These are phyloP conservation scores for Tilletiopsis washingtonensis DNA, from an alignment of 1,284 basidiomycete genomes.

Conservation along the genomic window DNA sequence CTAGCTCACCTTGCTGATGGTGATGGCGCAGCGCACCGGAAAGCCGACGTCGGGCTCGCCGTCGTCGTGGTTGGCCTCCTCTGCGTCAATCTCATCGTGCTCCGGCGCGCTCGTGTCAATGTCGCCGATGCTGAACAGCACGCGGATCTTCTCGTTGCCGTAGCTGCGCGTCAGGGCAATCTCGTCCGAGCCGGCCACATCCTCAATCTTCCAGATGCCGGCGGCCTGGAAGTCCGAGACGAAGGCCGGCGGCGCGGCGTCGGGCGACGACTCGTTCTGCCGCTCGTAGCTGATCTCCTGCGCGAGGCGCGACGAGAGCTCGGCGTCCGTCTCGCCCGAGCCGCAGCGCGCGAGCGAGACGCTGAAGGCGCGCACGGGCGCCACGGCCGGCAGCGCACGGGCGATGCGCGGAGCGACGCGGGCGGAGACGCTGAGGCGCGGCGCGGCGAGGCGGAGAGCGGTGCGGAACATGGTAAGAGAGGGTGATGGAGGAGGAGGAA, in stretches of 20 bases:
- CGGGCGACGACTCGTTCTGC: slow-evolving; percentile 51
- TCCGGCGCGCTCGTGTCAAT: slow-evolving; percentile 30
- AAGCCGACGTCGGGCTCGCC: slow-evolving; percentile 44
- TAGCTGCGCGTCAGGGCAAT: slow-evolving; percentile 72
- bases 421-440: no score
- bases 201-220: slow-evolving; percentile 72
- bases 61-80: slow-evolving; percentile 36
- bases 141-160: slow-evolving; percentile 65
- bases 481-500: no score
- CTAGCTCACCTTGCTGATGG: slow-evolving; percentile 64
- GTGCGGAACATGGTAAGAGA: no score
- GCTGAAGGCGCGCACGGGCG: no score
- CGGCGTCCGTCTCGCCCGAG: slow-evolving; percentile 58
- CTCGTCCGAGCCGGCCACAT: slow-evolving; percentile 70
- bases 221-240: slow-evolving; percentile 65
- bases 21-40: slow-evolving; percentile 69
- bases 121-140: slow-evolving; percentile 42
- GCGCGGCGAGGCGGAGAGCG: no score
- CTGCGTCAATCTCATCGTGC: slow-evolving; percentile 51
- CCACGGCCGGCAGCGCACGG: neutral
- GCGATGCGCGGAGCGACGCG: neutral
- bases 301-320: slow-evolving; percentile 65
- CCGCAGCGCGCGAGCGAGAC: slow-evolving; percentile 8
- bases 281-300: slow-evolving; percentile 82
- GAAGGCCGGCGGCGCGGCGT: slow-evolving; percentile 67